Evolutionary conservation across 352 stramenopile species (phyloP).

Genomic region (Phytophthora pini): DNA sequence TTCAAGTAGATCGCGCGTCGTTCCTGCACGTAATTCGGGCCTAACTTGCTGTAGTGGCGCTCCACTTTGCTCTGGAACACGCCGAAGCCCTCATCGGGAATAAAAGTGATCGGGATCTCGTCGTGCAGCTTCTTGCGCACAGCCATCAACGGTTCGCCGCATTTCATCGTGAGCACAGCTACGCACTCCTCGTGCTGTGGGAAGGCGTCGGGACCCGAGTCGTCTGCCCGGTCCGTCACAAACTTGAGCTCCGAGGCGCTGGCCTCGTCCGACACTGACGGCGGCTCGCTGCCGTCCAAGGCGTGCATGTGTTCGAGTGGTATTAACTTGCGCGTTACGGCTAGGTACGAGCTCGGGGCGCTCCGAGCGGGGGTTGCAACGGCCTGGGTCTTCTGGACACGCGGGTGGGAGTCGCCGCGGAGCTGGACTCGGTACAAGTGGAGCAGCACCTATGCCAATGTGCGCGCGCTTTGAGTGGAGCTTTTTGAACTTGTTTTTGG

Average conservation of each 20-base stretch:
- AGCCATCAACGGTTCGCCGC: slow-evolving; percentile 71
- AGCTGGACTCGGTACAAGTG: neutral
- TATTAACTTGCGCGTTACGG: slow-evolving; percentile 27
- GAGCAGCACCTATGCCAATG: neutral
- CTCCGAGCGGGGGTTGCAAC: slow-evolving; percentile 3
- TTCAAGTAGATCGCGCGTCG: slow-evolving; percentile 79
- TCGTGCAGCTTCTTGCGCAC: slow-evolving; percentile 85
- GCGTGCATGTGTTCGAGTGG: slow-evolving; percentile 25
- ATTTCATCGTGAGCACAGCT: slow-evolving; percentile 81
- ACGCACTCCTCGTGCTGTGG: slow-evolving; percentile 68
- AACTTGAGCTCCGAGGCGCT: slow-evolving; percentile 46
- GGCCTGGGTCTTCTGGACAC: neutral
- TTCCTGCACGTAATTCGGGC: slow-evolving; percentile 65
- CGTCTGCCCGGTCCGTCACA: slow-evolving; percentile 31
- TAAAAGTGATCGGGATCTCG: slow-evolving; percentile 70
- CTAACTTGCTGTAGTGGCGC: slow-evolving; percentile 72
- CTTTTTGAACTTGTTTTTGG: slow-evolving; percentile 27
- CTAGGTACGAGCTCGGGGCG: neutral
- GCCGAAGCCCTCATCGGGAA: slow-evolving; percentile 75
- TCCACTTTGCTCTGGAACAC: slow-evolving; percentile 84
- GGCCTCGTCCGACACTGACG: slow-evolving; percentile 21
- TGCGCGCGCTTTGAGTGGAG: slow-evolving; percentile 13
- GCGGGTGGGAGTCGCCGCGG: neutral
- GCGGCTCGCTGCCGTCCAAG: slow-evolving; percentile 27
- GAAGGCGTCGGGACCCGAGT: slow-evolving; percentile 46